Base-by-base conservation (phyloP, 2,329 filamentous ascomycete genomes). In the Thielaviopsis ethacetica region DNA sequence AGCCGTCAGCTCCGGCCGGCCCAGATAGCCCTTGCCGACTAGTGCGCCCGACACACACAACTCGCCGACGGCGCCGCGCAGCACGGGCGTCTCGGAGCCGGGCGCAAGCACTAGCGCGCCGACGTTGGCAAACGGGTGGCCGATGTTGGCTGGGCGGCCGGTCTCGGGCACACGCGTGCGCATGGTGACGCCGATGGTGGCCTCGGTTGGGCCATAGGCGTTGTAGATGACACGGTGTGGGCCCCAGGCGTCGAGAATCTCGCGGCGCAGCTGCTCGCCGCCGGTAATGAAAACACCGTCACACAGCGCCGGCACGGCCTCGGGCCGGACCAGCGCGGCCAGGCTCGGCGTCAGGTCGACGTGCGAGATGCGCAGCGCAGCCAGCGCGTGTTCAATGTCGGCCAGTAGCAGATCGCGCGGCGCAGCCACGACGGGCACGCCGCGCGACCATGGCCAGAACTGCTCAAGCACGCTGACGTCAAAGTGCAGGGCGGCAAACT, bases 401-500 rank as follows among this genome's bases (percentile, higher is more conserved):
- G 93, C 88, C 38, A 96, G 83, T 1, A 96, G 84, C 1, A 95
- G 67, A 67, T 96, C 90, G 63, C 88, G 80, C 0, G 88, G 86
- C 6, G 88, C 90, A 1, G 87, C 84, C 1, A 91, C 85, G 0
- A 96, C 79, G 3, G 86, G 84, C 26, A 96, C 90, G 1, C 90
- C 90, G 0, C 93, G 86, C 27, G 85, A 89, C 91, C 91, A 96
- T 60, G 85, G 93, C 89, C 89, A 96, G 68, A 91, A 96, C 66
- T 95, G 91, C 67, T 96, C 91, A 0, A 96, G 76, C 0, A 96
- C 86, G 1, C 88, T 93, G 3, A 96, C 91, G 65, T 96, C 91
- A 62, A 96, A 96, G 69, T 95, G 91, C 59, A 95, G 88, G 0
- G 89, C 91, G 1, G 91, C 91, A 67, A 96, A 96, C 67, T 96